phyloP scores from a whole-genome alignment of 2,329 filamentous ascomycete species.

The Gaeumannomyces sp. region DNA sequence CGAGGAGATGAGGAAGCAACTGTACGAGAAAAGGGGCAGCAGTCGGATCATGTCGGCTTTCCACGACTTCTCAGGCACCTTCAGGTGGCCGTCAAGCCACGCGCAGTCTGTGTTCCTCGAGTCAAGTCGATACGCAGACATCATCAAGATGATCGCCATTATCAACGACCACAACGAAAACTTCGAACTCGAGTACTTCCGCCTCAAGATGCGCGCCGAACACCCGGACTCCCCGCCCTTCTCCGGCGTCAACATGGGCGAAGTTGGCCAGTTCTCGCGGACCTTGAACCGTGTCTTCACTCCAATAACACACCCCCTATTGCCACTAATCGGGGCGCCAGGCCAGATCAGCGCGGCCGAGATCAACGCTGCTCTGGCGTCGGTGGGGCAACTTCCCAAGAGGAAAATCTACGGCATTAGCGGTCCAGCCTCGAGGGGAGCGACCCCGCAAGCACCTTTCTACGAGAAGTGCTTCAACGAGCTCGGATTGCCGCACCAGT shows the following conservation, averaged over 20 bases:
- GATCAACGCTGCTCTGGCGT: slow-evolving; percentile 72
- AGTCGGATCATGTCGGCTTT: slow-evolving; percentile 89
- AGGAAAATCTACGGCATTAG: slow-evolving; percentile 77
- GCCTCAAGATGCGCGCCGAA: slow-evolving; percentile 65
- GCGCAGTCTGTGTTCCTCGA: slow-evolving; percentile 67
- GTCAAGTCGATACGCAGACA: slow-evolving; percentile 70
- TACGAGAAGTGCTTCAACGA: slow-evolving; percentile 81
- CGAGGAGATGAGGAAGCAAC: slow-evolving; percentile 60
- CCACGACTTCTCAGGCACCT: slow-evolving; percentile 78
- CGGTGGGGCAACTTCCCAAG: slow-evolving; percentile 74
- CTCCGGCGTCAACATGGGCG: slow-evolving; percentile 82
- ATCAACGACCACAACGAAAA: slow-evolving; percentile 79
- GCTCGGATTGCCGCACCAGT: slow-evolving; percentile 78
- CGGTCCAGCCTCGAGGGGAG: slow-evolving; percentile 55
- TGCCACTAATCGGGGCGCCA: slow-evolving; percentile 78
- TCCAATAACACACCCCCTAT: slow-evolving; percentile 76
- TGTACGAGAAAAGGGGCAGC: slow-evolving; percentile 66
- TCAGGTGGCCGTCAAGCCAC: slow-evolving; percentile 73
- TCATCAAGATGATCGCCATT: slow-evolving; percentile 86
- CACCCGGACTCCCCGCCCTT: slow-evolving; percentile 66
- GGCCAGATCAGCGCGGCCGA: slow-evolving; percentile 81
- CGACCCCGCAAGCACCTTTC: slow-evolving; percentile 71
- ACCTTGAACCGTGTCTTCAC: slow-evolving; percentile 82
- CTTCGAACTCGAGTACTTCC: slow-evolving; percentile 86
- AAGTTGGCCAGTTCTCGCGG: slow-evolving; percentile 76